Percentiles rank a stretch among this genome's conserved stretches.
phyloP scores from a whole-genome alignment of 192 early-diverging fungal species.

The Backusella macrospora region DNA sequence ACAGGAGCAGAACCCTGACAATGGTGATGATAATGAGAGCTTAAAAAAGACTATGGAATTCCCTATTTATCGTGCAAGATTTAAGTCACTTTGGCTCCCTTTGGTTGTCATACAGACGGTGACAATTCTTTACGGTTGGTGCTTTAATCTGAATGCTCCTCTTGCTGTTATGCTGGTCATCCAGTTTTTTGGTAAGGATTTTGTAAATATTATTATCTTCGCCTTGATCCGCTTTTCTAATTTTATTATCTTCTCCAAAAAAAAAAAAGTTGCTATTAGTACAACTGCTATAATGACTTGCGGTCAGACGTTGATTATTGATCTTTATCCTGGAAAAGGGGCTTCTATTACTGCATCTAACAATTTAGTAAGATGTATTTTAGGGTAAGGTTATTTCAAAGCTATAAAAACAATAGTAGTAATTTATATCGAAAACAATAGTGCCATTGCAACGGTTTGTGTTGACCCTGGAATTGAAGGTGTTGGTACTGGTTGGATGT shows the following conservation, averaged over 20 bases:
- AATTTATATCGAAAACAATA: neutral
- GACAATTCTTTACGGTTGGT: conserved; percentile 32
- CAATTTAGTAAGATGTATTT: conserved; percentile 32
- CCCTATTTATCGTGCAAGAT: conserved; percentile 26
- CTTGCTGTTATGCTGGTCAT: conserved; percentile 21
- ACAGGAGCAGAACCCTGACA: neutral
- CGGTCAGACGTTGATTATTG: conserved; percentile 29
- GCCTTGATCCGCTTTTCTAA: neutral
- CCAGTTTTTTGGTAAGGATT: conserved; percentile 26
- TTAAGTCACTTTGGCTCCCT: conserved; percentile 27
- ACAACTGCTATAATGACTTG: neutral
- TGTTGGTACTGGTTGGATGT: conserved; percentile 37
- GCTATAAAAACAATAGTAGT: neutral
- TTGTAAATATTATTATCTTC: too few relatives aligned
- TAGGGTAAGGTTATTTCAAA: conserved; percentile 1
- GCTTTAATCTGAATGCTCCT: conserved; percentile 18
- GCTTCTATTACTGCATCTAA: conserved; percentile 35
- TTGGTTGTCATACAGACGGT: conserved; percentile 13
- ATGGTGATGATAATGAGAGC: neutral
- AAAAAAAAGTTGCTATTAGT: neutral
- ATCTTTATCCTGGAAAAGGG: conserved; percentile 34
- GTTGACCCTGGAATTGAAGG: conserved; percentile 32
- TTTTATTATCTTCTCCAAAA: neutral
- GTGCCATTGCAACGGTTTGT: conserved; percentile 33
- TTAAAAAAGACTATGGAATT: neutral